These are phyloP conservation scores for Teunomyces gatunensis DNA, from an alignment of 805 yeast species.

Conservation along the genomic window DNA sequence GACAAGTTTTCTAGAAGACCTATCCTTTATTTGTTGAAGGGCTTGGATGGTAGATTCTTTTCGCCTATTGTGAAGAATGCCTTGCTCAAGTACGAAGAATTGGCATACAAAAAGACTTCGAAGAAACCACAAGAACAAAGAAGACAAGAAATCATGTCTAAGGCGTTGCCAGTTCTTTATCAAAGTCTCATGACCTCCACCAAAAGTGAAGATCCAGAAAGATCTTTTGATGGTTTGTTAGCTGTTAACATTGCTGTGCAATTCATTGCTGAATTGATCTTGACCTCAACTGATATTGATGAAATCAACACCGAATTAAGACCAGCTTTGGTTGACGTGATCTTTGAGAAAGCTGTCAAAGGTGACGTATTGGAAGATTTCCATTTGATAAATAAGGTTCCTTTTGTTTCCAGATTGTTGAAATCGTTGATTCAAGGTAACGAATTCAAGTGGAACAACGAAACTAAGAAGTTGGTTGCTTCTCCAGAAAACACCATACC, in stretches of 20 bases:
- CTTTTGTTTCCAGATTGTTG: slow-evolving; percentile 71
- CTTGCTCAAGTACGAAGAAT: slow-evolving; percentile 55
- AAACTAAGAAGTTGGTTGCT: slow-evolving; percentile 45
- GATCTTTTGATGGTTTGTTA: slow-evolving; percentile 49
- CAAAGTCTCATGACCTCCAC: slow-evolving; percentile 41
- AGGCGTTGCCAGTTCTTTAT: slow-evolving; percentile 65
- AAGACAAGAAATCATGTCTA: slow-evolving; percentile 63
- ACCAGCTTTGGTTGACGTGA: slow-evolving; percentile 50
- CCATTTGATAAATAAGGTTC: slow-evolving; percentile 63
- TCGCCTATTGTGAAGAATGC: slow-evolving; percentile 64
- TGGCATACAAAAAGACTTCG: slow-evolving; percentile 61
- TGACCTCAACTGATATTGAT: slow-evolving; percentile 49
- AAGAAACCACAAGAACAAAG: slow-evolving; percentile 82
- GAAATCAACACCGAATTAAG: slow-evolving; percentile 39
- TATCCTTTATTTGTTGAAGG: slow-evolving; percentile 73
- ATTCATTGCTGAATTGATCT: slow-evolving; percentile 70
- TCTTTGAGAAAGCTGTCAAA: slow-evolving; percentile 53
- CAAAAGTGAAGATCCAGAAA: slow-evolving; percentile 28
- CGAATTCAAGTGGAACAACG: slow-evolving; percentile 65
- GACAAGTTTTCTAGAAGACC: slow-evolving; percentile 89
- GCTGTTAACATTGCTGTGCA: slow-evolving; percentile 81
- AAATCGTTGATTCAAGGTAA: slow-evolving; percentile 82
- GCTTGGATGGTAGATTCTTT: slow-evolving; percentile 79
- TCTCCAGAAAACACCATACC: slow-evolving; percentile 39
- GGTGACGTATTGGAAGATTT: slow-evolving; percentile 66